Conservation (phyloP, 192 early-diverging fungal species). For the Funneliformis geosporum region DNA sequence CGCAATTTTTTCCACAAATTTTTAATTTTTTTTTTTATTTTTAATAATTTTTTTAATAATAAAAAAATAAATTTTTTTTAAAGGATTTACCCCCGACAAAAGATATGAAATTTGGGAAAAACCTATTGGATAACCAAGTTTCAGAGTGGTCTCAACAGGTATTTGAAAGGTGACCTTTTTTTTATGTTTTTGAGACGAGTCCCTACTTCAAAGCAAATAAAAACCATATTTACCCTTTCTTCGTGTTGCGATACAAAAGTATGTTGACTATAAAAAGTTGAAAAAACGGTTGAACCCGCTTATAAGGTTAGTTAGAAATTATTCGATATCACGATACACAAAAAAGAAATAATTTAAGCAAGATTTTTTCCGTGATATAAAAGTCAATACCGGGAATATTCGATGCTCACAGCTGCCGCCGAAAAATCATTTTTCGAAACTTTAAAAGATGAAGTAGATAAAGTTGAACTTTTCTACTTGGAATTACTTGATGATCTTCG, state of each 20-base stretch:
- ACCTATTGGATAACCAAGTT: constrained; percentile 1
- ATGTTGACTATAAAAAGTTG: constrained; percentile 11
- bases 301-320: not conserved
- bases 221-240: no score
- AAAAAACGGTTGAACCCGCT: not conserved
- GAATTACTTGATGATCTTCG: not conserved
- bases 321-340: not conserved
- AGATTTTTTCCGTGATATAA: not conserved
- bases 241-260: not conserved
- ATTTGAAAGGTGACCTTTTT: not conserved
- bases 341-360: not conserved
- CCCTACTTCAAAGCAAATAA: not conserved
- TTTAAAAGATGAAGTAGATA: not conserved
- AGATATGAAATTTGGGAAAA: not conserved
- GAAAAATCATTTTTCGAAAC: constrained; percentile 11
- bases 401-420: not conserved
- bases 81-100: not conserved
- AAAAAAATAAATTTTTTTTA: not conserved
- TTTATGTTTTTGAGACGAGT: not conserved
- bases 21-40: no score
- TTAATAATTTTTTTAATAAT: no score
- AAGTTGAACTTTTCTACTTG: constrained; percentile 5
- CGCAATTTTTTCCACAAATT: no score
- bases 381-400: not conserved
- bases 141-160: not conserved